Evolutionary conservation across 768 basidiomycete genomes (phyloP).

Genomic region (Podaxis pistillaris): DNA sequence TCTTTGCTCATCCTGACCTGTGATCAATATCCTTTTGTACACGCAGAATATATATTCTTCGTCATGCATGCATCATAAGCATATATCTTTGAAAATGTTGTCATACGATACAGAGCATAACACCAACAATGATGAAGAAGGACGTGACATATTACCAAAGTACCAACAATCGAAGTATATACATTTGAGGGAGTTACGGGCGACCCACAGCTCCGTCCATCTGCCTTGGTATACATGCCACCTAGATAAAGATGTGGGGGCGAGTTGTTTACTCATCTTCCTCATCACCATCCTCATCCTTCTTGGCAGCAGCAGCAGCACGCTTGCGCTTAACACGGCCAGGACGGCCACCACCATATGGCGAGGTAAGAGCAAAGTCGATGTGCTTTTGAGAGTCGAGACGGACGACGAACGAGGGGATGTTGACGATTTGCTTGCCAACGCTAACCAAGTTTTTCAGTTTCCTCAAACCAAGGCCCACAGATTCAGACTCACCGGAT

Average conservation of each 20-base stretch:
- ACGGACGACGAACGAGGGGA: slow-evolving; percentile 98
- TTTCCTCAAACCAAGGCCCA: slow-evolving; percentile 2
- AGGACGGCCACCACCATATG: slow-evolving; percentile 91
- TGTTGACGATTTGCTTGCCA: slow-evolving; percentile 98
- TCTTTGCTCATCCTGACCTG: slow-evolving; percentile 45
- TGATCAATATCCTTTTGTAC: not conserved
- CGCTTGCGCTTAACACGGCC: slow-evolving; percentile 99
- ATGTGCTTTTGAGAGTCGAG: slow-evolving; percentile 99
- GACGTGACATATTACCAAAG: not conserved
- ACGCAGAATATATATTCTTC: not conserved
- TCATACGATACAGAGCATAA: slow-evolving; percentile 11
- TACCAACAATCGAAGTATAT: slow-evolving; percentile 1
- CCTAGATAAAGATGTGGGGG: slow-evolving; percentile 13
- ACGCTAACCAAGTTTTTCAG: slow-evolving; percentile 49
- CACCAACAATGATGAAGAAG: not conserved
- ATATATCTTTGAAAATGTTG: slow-evolving; percentile 4
- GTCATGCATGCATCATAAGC: slow-evolving; percentile 9
- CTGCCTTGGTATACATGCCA: slow-evolving; percentile 19
- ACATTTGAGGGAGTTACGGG: not conserved
- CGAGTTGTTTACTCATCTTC: slow-evolving; percentile 66
- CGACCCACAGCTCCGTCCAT: not conserved
- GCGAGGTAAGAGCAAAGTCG: slow-evolving; percentile 96
- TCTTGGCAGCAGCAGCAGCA: slow-evolving; percentile 87
- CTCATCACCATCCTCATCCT: slow-evolving; percentile 85
- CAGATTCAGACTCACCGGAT: slow-evolving; percentile 68